Evolutionary conservation across 495 filamentous ascomycete species (phyloP), one percentile per base, ranked within the genome.

Genomic region (Pseudevernia furfuracea): DNA sequence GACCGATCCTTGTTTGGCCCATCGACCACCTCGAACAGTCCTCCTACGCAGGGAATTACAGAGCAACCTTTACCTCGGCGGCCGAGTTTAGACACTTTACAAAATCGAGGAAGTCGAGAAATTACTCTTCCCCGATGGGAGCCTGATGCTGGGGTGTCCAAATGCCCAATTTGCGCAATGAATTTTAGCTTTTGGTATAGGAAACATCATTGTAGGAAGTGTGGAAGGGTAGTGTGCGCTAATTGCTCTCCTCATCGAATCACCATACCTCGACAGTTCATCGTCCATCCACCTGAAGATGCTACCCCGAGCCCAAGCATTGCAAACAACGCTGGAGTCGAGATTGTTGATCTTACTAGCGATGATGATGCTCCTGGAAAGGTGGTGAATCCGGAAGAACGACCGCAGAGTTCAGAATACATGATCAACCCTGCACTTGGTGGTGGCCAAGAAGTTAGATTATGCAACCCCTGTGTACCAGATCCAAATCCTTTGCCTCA

Each of bases 191-290:
- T 96, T 69, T 96, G 89, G 81, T 84, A 90, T 72, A 81, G 92
- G 60, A 94, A 93, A 71, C 92, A 97, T 73, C 92, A 97, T 72
- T 97, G 92, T 76, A 91, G 92, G 60, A 97, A 96, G 79, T 98
- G 94, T 74, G 94, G 94, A 10, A 82, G 92, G 37, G 95, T 98
- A 2, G 95, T 98, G 19, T 98, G 94, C 73, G 84, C 87, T 60
- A 76, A 83, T 23, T 98, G 94, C 75, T 97, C 95, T 6, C 94
- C 95, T 7, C 93, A 97, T 74, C 85, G 90, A 48, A 97, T 98
- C 71, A 96, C 88, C 1, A 96, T 98, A 62, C 95, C 94, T 1
- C 82, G 90, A 60, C 90, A 94, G 65, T 97, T 88, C 72, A 94
- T 97, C 58, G 94, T 98, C 21, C 89, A 87, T 49, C 91, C 92